Percentiles rank a stretch among this genome's conserved stretches.
Conservation (phyloP, 75 land plant species). For the Chamaecyparis obtusa region DNA sequence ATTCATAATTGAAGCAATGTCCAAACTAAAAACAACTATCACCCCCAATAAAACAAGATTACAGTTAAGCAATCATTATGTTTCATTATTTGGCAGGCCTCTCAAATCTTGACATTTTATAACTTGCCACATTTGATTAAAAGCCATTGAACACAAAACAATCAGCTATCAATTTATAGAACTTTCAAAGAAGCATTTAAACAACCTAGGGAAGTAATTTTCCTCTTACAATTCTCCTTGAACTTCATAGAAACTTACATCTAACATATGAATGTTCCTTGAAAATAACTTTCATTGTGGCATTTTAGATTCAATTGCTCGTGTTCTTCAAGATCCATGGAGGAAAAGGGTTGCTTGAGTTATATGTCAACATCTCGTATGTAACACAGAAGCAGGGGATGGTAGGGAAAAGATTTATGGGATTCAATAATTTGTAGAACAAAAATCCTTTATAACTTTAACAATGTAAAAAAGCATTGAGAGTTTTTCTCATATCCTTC, state of each 20-base stretch:
- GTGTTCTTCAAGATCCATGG: too few relatives aligned
- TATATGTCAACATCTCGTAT: background rate
- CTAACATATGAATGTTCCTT: background rate
- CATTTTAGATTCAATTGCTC: background rate
- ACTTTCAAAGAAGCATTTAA: background rate
- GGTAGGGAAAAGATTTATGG: too few relatives aligned
- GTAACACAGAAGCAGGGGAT: background rate
- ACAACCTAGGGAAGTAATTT: background rate
- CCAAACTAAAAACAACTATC: background rate
- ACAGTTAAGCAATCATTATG: background rate
- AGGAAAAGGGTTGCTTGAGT: background rate
- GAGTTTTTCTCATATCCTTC: too few relatives aligned
- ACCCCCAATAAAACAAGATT: background rate
- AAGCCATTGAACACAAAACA: background rate
- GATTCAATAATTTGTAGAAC: too few relatives aligned
- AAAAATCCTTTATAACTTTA: too few relatives aligned
- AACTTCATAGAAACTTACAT: background rate
- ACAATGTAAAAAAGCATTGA: too few relatives aligned
- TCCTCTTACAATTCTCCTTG: background rate
- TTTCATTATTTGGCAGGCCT: background rate
- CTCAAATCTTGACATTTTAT: background rate
- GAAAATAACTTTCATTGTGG: background rate
- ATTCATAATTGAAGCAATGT: too few relatives aligned
- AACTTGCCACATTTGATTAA: background rate
- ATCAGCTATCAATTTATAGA: background rate